Base-by-base conservation (phyloP, 2,329 filamentous ascomycete genomes). In the Pseudodiploospora longispora region DNA sequence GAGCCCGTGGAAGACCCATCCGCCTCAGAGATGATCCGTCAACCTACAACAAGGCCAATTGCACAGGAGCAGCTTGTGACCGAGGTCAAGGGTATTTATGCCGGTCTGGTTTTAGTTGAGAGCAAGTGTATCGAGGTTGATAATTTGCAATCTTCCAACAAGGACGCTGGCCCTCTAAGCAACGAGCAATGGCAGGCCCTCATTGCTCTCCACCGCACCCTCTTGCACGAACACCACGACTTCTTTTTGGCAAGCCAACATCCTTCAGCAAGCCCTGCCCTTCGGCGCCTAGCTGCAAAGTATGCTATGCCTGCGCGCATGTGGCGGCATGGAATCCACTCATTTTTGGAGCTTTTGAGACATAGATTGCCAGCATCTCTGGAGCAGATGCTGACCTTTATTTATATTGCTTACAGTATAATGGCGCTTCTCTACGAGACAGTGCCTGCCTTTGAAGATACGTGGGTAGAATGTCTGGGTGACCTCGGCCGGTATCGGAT, bases 291-390 rank as follows among this genome's bases (percentile, higher is more conserved):
- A 0, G 83, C 89, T 0, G 75, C 76, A 0, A 93, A 93, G 49
- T 95, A 95, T 53, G 81, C 82, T 0, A 96, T 97, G 87, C 90
- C 91, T 0, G 88, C 87, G 0, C 72, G 91, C 0, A 93, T 97
- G 86, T 97, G 93, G 93, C 75, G 87, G 0, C 87, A 95, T 54
- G 91, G 87, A 0, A 96, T 97, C 4, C 88, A 94, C 57, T 82
- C 80, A 0, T 93, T 93, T 46, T 70, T 95, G 0, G 87, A 95
- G 52, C 61, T 94, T 0, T 62, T 95, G 0, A 72, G 87, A 0
- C 80, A 87, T 51, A 76, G 82, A 3, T 67, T 95, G 0, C 91
- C 90, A 0, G 74, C 72, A 0, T 89, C 85, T 2, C 66, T 89
- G 1, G 90, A 96, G 40, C 85, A 94, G 44, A 96, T 97, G 89